These are phyloP conservation scores for Nemania sp. DNA, from an alignment of 2,329 filamentous ascomycete genomes.

Conservation along the genomic window DNA sequence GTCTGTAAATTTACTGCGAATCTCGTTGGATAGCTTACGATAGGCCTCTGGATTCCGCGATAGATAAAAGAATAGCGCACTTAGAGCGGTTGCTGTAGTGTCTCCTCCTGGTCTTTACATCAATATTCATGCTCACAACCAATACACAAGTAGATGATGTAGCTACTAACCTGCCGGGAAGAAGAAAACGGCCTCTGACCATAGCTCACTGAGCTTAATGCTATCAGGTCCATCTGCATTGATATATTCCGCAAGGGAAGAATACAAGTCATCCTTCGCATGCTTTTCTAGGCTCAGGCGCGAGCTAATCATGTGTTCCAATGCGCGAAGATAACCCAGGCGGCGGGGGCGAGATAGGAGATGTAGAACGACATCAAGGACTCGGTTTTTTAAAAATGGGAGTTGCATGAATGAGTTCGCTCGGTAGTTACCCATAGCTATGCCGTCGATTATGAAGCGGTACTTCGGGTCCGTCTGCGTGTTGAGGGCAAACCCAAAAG, in stretches of 20 bases:
- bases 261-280: conserved; percentile 36
- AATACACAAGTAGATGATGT: background rate
- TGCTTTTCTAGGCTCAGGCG: conserved; percentile 26
- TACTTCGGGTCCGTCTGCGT: conserved; percentile 34
- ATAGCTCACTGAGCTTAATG: conserved; percentile 23
- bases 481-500: conserved; percentile 39
- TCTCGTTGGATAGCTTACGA: conserved; percentile 7
- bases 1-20: conserved; percentile 11
- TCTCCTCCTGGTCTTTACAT: background rate
- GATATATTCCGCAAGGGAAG: conserved; percentile 24
- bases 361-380: background rate
- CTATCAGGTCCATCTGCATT: background rate
- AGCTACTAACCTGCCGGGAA: background rate
- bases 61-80: conserved; percentile 24
- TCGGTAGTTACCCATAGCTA: conserved; percentile 27
- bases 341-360: conserved; percentile 7
- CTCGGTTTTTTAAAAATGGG: conserved; percentile 31
- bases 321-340: conserved; percentile 19
- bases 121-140: background rate
- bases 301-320: conserved; percentile 34
- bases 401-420: conserved; percentile 38
- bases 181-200: conserved; percentile 21
- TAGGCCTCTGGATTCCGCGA: conserved; percentile 22
- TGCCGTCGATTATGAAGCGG: conserved; percentile 27
- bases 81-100: background rate